Base-by-base conservation (phyloP, 176 grass and related monocot species). In the Eragrostis curvula region DNA sequence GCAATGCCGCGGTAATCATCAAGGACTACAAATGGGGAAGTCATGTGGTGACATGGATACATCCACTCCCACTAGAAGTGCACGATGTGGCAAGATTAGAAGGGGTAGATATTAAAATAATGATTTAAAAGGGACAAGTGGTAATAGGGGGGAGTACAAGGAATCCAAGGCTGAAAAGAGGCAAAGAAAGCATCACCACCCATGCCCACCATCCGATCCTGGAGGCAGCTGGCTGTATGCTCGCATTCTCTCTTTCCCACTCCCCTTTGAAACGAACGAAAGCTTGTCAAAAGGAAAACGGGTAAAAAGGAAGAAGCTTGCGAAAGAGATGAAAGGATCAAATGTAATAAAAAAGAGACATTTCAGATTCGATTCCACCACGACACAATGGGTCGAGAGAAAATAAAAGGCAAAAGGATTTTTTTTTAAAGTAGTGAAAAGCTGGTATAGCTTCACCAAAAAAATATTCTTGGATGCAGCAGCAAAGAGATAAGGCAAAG, bases 111-210 rank as follows among this genome's bases (percentile, higher is more conserved):
- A 56, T 57, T 57, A 57, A 57, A 51, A 15, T 51, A 51, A 17
- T 51, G 17, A 51, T n/a, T n/a, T n/a, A 48, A 29, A 73, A 78
- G 25, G 49, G 30, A 64, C 64, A 78, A 10, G 77, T 81, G 13
- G 18, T 42, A 61, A 77, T 88, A n/a, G 85, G 87, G 74, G 61
- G 82, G 29, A 75, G 77, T 90, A 80, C 61, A 93, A 88, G 85
- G 85, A 91, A 94, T 91, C 91, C 82, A 55, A 88, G 81, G 81
- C 39, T 87, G 56, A 67, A 85, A 81, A 68, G 75, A 81, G 60
- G 81, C 16, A 53, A 58, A 14, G 49, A 58, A 60, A 75, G 62
- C 59, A 62, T 77, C 85, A 77, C 63, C 49, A 43, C 57, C 74
- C 51, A 79, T 70, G 71, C 50, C 61, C 74, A 69, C 42, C 43